A percentile compares a stretch with the other conserved stretches of the same genome.
Evolutionary conservation across 768 basidiomycete species (phyloP).

Genomic region (Chlorophyllum brunneum): DNA sequence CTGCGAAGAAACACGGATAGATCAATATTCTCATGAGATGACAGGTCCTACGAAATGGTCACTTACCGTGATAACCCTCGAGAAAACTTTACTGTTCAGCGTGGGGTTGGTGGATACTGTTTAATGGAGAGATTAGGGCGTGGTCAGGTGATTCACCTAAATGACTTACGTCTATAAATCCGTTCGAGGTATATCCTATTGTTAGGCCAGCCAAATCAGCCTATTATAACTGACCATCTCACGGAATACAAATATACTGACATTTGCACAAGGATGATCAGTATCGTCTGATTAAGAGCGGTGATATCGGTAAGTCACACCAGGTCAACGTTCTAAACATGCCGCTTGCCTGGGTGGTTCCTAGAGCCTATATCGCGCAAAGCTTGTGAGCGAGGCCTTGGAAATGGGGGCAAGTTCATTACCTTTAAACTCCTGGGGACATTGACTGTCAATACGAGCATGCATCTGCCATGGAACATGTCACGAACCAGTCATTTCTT

Average conservation of each 20-base stretch:
- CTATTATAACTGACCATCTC: neutral
- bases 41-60: neutral
- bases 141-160: neutral
- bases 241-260: neutral
- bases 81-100: neutral
- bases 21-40: neutral
- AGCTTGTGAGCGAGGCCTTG: neutral
- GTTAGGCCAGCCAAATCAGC: neutral
- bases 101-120: neutral
- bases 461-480: neutral
- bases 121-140: neutral
- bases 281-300: neutral
- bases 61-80: neutral
- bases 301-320: neutral
- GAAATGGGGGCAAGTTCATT: neutral
- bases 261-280: conserved; percentile 8
- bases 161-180: neutral
- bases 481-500: conserved; percentile 3
- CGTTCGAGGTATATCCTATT: conserved; percentile 4
- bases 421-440: conserved; percentile 9
- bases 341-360: conserved; percentile 3
- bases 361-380: neutral
- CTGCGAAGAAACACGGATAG: neutral
- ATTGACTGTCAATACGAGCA: neutral
- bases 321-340: neutral